Conservation (phyloP, 2,329 filamentous ascomycete genomes). For the Hypoxylon sp. region DNA sequence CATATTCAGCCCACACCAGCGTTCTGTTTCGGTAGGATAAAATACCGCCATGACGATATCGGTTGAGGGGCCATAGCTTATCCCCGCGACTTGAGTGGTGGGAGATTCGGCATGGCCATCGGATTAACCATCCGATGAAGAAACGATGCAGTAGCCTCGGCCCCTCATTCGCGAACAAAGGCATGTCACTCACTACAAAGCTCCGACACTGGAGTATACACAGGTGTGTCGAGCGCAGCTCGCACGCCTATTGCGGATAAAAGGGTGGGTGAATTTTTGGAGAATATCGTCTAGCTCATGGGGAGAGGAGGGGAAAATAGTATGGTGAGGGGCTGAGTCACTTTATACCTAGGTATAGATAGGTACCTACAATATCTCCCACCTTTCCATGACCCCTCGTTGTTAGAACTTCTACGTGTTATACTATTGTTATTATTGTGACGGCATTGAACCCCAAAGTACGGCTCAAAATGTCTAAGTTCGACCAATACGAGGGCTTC, state of each 20-base stretch:
- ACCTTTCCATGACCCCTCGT: conserved; percentile 36
- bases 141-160: conserved; percentile 31
- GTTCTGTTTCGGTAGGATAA: conserved; percentile 39
- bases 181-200: conserved; percentile 3
- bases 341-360: neutral
- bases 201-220: conserved; percentile 26
- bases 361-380: conserved; percentile 25
- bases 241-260: conserved; percentile 33
- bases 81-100: conserved; percentile 54
- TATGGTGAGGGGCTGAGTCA: conserved; percentile 20
- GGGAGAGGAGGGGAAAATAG: conserved; percentile 5
- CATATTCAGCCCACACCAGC: conserved; percentile 15
- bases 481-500: conserved; percentile 73
- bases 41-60: conserved; percentile 36
- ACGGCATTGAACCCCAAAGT: neutral
- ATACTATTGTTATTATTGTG: conserved; percentile 8
- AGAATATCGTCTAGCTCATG: conserved; percentile 9
- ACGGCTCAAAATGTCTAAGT: conserved; percentile 63
- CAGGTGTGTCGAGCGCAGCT: conserved; percentile 3
- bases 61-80: conserved; percentile 25
- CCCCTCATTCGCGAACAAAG: conserved; percentile 31
- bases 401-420: conserved; percentile 7
- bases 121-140: conserved; percentile 43
- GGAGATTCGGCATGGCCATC: conserved; percentile 53
- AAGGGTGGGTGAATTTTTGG: conserved; percentile 22